These are phyloP conservation scores for Saccharum spontaneum DNA, from an alignment of 176 grass and related monocot species.

Conservation along the genomic window DNA sequence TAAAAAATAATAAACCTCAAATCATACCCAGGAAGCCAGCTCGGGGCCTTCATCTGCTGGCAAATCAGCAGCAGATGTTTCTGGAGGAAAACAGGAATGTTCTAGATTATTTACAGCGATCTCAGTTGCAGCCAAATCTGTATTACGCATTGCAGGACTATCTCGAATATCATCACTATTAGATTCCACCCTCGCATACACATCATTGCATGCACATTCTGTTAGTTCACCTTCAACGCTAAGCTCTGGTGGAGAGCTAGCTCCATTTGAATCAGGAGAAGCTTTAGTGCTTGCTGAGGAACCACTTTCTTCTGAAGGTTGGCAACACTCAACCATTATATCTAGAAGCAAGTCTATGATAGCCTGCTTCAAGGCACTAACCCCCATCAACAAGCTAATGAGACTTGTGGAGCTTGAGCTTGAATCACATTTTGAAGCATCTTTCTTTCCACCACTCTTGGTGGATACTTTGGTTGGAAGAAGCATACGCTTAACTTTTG, in stretches of 20 bases:
- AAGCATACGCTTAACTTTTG: constrained; percentile 86
- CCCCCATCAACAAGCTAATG: constrained; percentile 85
- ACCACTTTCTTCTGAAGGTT: constrained; percentile 70
- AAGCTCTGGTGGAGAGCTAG: constrained; percentile 55
- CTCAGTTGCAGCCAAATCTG: constrained; percentile 45
- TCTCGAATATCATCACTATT: constrained; percentile 37
- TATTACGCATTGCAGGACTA: constrained; percentile 36
- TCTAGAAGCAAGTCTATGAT: constrained; percentile 95
- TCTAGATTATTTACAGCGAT: constrained; percentile 43
- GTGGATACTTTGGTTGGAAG: constrained; percentile 74
- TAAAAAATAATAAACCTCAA: constrained; percentile 28
- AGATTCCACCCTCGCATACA: constrained; percentile 39
- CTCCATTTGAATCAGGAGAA: constrained; percentile 60
- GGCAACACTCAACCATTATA: constrained; percentile 98
- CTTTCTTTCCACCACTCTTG: constrained; percentile 52
- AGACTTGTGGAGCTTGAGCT: constrained; percentile 59
- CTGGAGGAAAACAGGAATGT: constrained; percentile 41
- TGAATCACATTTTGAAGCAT: constrained; percentile 50
- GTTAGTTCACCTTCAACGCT: constrained; percentile 44
- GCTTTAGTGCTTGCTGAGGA: constrained; percentile 60
- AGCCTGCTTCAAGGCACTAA: constrained; percentile 88
- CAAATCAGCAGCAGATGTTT: constrained; percentile 49
- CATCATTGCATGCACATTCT: constrained; percentile 46
- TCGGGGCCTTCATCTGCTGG: constrained; percentile 49
- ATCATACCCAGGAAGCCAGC: constrained; percentile 50